Percentiles rank a stretch among this genome's conserved stretches.
These are phyloP conservation scores for Alternaria gaisen DNA, from an alignment of 2,329 filamentous ascomycete species.

Conservation along the genomic window DNA sequence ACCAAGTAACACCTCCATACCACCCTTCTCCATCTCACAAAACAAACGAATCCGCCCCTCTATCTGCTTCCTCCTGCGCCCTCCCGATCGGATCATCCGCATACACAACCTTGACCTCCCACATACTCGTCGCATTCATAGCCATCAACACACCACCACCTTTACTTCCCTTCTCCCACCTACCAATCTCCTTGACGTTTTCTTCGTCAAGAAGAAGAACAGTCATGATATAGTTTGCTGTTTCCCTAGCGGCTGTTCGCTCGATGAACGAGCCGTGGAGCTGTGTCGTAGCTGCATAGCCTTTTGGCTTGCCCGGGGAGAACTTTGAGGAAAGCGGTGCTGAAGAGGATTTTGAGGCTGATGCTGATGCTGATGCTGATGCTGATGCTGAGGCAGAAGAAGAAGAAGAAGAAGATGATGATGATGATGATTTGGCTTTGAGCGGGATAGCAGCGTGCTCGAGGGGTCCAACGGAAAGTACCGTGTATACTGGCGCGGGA, in stretches of 20 bases:
- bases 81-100: conserved; percentile 25
- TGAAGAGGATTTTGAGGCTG: background rate
- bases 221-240: conserved; percentile 24
- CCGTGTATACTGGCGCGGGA: conserved; percentile 29
- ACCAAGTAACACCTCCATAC: background rate
- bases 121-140: conserved; percentile 20
- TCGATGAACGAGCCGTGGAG: conserved; percentile 17
- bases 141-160: conserved; percentile 27
- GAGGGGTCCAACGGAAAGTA: conserved; percentile 28
- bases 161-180: conserved; percentile 18
- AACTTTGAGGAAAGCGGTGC: background rate
- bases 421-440: background rate
- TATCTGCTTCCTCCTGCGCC: conserved; percentile 20
- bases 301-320: conserved; percentile 4
- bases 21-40: background rate
- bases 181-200: conserved; percentile 14
- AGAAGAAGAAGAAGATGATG: background rate
- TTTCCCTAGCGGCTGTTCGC: conserved; percentile 14
- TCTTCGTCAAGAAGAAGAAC: conserved; percentile 15
- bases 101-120: conserved; percentile 34
- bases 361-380: background rate
- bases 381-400: background rate
- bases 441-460: background rate
- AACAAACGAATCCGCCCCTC: background rate
- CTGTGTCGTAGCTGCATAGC: conserved; percentile 10